A percentile compares a stretch with the other conserved stretches of the same genome.
Evolutionary conservation across 2,329 filamentous ascomycete species (phyloP).

Genomic region (Monosporascus sp.): DNA sequence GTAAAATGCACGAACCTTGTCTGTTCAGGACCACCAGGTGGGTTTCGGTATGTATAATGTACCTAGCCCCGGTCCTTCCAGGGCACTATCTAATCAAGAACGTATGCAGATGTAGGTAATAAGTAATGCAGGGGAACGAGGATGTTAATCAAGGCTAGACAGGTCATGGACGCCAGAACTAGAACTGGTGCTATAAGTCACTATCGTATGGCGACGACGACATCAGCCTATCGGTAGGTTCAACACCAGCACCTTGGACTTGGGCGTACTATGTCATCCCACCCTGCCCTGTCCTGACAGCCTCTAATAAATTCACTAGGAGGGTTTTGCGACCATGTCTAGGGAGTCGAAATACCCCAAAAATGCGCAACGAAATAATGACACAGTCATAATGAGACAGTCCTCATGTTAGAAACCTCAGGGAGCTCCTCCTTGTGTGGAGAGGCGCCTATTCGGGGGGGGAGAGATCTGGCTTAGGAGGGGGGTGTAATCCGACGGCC

Average conservation of each 20-base stretch:
- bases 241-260: neutral
- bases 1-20: neutral
- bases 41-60: neutral
- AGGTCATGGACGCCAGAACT: neutral
- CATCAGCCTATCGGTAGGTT: neutral
- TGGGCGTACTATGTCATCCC: neutral
- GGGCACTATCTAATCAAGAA: neutral
- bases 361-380: neutral
- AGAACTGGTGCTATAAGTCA: neutral
- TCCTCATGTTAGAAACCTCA: neutral
- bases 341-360: neutral
- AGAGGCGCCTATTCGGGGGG: neutral
- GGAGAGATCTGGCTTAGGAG: slow-evolving; percentile 1
- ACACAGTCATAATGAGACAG: neutral
- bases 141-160: neutral
- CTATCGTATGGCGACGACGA: neutral
- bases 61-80: neutral
- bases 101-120: neutral
- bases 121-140: neutral
- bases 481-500: slow-evolving; percentile 20
- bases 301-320: neutral
- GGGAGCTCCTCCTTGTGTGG: neutral
- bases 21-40: neutral
- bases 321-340: neutral
- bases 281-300: neutral